Conservation (phyloP, 257 asterid species). For the Jacaranda copaia region DNA sequence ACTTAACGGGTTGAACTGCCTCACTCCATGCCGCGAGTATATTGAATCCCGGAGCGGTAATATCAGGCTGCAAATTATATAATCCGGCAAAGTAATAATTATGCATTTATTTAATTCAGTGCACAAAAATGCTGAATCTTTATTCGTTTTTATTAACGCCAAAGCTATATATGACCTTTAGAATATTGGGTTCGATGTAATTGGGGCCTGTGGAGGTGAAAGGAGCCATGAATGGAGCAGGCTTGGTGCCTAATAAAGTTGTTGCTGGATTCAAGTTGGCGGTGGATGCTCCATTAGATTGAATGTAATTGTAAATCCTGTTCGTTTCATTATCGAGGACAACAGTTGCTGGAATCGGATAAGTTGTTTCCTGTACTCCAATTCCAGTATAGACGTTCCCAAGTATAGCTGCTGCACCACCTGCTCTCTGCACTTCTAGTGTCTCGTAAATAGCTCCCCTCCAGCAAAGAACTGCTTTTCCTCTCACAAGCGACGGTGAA, state of each 20-base stretch:
- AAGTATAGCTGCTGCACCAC: slow-evolving; percentile 55
- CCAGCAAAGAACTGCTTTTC: slow-evolving; percentile 57
- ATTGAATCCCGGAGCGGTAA: slow-evolving; percentile 74
- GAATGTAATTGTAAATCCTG: slow-evolving; percentile 31
- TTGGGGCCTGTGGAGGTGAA: slow-evolving; percentile 51
- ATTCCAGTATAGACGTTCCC: slow-evolving; percentile 32
- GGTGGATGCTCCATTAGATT: slow-evolving; percentile 24
- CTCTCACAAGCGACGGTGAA: slow-evolving; percentile 45
- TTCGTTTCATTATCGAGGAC: slow-evolving; percentile 21
- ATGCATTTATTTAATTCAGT: too few species aligned
- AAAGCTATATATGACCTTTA: slow-evolving; percentile 38
- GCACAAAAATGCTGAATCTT: neutral
- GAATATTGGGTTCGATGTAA: slow-evolving; percentile 45
- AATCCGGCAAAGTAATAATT: too few species aligned
- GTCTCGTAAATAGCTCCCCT: slow-evolving; percentile 21
- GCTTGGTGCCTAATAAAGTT: slow-evolving; percentile 38
- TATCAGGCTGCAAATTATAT: slow-evolving; percentile 57
- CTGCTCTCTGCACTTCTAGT: slow-evolving; percentile 56
- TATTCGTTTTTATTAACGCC: neutral
- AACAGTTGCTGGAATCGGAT: slow-evolving; percentile 40
- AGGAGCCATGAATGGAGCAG: slow-evolving; percentile 55
- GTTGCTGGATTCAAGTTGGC: slow-evolving; percentile 39
- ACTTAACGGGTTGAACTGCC: slow-evolving; percentile 51
- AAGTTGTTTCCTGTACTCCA: slow-evolving; percentile 35
- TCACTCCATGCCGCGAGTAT: slow-evolving; percentile 75